Evolutionary conservation across 139 green algal genomes (phyloP), one percentile per base, ranked within the genome.

Genomic region (Tetradesmus obliquus): DNA sequence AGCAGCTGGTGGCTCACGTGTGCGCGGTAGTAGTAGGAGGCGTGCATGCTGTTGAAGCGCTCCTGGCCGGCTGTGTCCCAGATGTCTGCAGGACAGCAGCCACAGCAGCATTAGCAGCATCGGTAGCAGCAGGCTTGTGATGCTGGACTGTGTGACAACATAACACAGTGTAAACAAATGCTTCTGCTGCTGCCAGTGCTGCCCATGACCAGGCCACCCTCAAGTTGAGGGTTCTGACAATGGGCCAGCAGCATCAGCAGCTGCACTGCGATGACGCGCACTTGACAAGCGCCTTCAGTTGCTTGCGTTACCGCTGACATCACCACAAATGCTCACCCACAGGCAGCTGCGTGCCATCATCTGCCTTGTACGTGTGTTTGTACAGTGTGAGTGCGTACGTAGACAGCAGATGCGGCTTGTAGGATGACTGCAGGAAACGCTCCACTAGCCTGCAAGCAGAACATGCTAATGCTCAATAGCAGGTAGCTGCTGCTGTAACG

Each of bases 331-430:
- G 32, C 90, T 60, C 71, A 95, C 93, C 93, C 17, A 94, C 91
- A 8, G 92, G 84, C 6, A 95, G 55, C 3, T 66, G 60, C 17
- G 88, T 92, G 8, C 93, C 94, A 79, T 96, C 95, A 32, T 84
- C 69, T 3, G 92, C 90, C 45, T 94, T 94, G 84, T 93, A 96
- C 57, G 94, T 94, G 91, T 97, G 92, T 51, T 93, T 89, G 91
- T 96, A 97, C 19, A 97, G 88, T 8, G 95, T 97, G 2, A 97
- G 86, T 8, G 95, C 95, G 87, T 96, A 97, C 12, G 95, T 97
- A 2, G 94, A 96, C 12, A 97, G 92, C 88, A 94, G 93, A 57
- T 96, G 94, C 0, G 95, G 95, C 66, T 95, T 94, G 88, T 96
- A 97, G 66, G 95, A 95, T 60, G 96, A 93, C 51, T 96, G 93